Base-by-base conservation (phyloP, 371 early-diverging fungal species). In the Nematocida ironsii region DNA sequence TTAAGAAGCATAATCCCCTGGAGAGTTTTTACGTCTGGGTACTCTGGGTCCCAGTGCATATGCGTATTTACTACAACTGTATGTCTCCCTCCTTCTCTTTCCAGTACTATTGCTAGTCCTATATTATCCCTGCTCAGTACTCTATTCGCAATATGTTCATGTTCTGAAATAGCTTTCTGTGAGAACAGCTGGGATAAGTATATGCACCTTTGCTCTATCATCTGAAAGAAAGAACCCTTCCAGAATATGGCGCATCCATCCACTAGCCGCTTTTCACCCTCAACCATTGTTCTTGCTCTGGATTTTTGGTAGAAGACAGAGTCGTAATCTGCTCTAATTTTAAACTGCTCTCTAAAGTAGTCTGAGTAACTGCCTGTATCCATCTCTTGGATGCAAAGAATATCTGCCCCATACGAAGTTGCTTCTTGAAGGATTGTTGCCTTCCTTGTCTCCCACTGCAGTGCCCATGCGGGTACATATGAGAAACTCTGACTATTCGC, bases 211-310 rank as follows among this genome's bases (percentile, higher is more conserved):
- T 92, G 90, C 50, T 93, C 93, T 40, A 94, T 80, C 57, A 93
- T 75, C 27, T 85, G 86, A 85, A 93, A 94, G 82, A 81, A 92
- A 61, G 89, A 88, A 52, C 90, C 83, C 84, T 93, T 94, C 90
- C 90, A 97, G 85, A 98, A 96, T 0, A 91, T 96, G 7, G 96
- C 97, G 87, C 96, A 96, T 5, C 99, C 99, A 87, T 97, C 97
- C 0, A 97, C 96, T 13, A 84, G 83, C 66, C 91, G 85, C 67
- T 93, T 91, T 72, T 95, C 94, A 83, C 89, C 90, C 72, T 94
- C 95, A 50, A 90, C 84, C 94, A 96, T 94, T 2, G 92, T 94
- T 82, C 92, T 90, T 58, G 93, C 92, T 61, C 96, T 90, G 23
- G 94, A 91, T 85, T 95, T 95, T 66, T 94, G 93, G 90, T 90